phyloP scores from a whole-genome alignment of 2,329 filamentous ascomycete species.

The Phialocephala sp. region DNA sequence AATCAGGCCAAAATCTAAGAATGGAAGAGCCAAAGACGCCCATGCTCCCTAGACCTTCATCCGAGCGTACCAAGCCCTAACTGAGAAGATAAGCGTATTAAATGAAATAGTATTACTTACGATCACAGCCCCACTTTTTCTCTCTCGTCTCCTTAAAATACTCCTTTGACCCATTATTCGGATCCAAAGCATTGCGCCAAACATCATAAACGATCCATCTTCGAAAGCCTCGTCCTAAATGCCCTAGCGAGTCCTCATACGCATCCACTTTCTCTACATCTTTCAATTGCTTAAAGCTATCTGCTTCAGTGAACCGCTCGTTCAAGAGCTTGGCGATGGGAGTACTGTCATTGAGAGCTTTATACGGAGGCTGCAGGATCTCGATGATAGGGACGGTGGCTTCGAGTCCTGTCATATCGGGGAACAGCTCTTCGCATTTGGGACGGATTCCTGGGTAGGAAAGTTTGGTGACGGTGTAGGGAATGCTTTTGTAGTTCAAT shows the following conservation, averaged over 20 bases:
- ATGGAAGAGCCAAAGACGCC: background rate
- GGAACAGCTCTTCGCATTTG: conserved; percentile 28
- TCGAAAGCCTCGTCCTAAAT: background rate
- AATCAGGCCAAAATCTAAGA: background rate
- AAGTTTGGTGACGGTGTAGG: conserved; percentile 25
- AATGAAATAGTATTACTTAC: conserved; percentile 18
- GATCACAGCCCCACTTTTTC: conserved; percentile 9
- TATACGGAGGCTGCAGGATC: conserved; percentile 23
- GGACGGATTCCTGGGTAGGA: conserved; percentile 32
- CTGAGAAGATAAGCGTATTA: background rate
- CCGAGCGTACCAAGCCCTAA: background rate
- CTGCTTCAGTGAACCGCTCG: conserved; percentile 29
- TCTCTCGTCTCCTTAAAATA: conserved; percentile 32
- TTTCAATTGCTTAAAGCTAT: conserved; percentile 29
- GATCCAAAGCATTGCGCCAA: conserved; percentile 28
- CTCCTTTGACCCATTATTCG: conserved; percentile 28
- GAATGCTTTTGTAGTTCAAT: conserved; percentile 33
- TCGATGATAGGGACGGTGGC: conserved; percentile 34
- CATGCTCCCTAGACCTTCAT: too few species aligned
- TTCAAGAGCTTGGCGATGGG: conserved; percentile 31
- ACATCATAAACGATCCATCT: conserved; percentile 31
- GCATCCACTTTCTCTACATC: conserved; percentile 18
- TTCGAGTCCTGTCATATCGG: conserved; percentile 20
- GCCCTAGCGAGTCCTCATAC: conserved; percentile 18
- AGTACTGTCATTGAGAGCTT: conserved; percentile 31